Conservation (phyloP, 2,329 filamentous ascomycete species). For the Calycina herbarum region DNA sequence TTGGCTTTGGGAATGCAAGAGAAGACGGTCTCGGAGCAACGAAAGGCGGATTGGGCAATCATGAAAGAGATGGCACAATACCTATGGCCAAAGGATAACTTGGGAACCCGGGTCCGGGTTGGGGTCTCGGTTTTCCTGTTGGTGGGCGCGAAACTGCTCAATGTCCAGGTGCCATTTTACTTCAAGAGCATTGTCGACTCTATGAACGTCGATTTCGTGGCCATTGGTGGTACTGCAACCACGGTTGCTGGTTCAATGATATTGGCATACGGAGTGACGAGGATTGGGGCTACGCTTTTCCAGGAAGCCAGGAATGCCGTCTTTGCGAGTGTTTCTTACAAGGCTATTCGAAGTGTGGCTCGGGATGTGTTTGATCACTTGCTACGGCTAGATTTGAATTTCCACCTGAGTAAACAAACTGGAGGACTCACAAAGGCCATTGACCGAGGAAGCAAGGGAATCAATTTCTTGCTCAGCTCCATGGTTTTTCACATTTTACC, state of each 20-base stretch:
- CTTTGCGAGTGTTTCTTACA: constrained; percentile 95
- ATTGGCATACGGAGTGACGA: constrained; percentile 83
- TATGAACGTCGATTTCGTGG: constrained; percentile 94
- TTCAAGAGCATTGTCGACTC: constrained; percentile 97
- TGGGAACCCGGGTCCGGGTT: constrained; percentile 81
- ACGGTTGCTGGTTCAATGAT: constrained; percentile 92
- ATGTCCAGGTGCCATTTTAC: constrained; percentile 98
- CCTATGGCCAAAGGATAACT: constrained; percentile 88
- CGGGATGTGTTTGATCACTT: constrained; percentile 91
- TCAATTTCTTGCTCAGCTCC: constrained; percentile 92
- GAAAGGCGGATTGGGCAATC: constrained; percentile 97
- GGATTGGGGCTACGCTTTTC: constrained; percentile 85
- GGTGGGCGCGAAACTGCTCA: constrained; percentile 88
- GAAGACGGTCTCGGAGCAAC: constrained; percentile 78
- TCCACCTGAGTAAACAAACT: constrained; percentile 92
- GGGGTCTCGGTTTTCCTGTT: constrained; percentile 80
- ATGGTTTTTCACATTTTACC: constrained; percentile 99
- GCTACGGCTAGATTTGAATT: constrained; percentile 83
- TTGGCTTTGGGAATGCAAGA: constrained; percentile 66
- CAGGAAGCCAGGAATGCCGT: constrained; percentile 95
- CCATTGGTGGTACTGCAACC: constrained; percentile 82
- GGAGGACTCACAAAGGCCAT: constrained; percentile 92
- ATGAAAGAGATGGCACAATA: constrained; percentile 98
- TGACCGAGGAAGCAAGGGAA: constrained; percentile 95
- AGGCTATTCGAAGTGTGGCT: constrained; percentile 89